Evolutionary conservation across 1,284 basidiomycete genomes (phyloP).

Genomic region (Heterobasidion occidentale): DNA sequence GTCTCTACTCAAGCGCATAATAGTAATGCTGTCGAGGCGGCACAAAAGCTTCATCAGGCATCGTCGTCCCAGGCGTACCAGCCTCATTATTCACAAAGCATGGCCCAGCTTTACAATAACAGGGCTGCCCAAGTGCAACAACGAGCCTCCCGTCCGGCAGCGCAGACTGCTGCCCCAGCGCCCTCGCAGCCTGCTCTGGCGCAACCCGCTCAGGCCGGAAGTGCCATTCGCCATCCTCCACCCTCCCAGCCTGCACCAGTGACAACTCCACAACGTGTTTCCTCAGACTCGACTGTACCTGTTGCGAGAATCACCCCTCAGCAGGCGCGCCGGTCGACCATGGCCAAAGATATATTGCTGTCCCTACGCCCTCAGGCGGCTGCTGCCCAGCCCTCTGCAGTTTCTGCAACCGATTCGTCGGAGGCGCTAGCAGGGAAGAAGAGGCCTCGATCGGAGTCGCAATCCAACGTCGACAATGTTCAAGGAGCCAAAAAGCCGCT

Average conservation of each 20-base stretch:
- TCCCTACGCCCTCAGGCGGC: background rate
- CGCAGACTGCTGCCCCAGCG: background rate
- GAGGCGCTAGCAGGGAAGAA: background rate
- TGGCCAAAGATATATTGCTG: background rate
- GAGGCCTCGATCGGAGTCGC: background rate
- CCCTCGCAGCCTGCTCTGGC: background rate
- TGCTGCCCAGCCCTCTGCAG: background rate
- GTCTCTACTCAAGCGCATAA: no score
- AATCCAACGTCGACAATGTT: background rate
- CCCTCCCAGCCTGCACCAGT: background rate
- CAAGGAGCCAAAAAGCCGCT: background rate
- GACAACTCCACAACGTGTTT: background rate
- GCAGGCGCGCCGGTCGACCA: background rate
- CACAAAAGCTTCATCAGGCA: background rate
- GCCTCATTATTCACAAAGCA: background rate
- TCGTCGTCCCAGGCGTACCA: background rate
- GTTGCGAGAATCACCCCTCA: background rate
- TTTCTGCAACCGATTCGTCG: background rate
- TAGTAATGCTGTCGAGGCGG: background rate
- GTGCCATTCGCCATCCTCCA: background rate
- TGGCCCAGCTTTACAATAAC: background rate
- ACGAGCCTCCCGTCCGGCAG: background rate
- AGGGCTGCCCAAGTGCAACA: background rate
- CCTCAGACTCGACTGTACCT: background rate
- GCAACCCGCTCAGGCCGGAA: background rate